Percentiles rank a stretch among this genome's conserved stretches.
Conservation (phyloP, 306 rosid genomes). For the Phaseolus lunatus region DNA sequence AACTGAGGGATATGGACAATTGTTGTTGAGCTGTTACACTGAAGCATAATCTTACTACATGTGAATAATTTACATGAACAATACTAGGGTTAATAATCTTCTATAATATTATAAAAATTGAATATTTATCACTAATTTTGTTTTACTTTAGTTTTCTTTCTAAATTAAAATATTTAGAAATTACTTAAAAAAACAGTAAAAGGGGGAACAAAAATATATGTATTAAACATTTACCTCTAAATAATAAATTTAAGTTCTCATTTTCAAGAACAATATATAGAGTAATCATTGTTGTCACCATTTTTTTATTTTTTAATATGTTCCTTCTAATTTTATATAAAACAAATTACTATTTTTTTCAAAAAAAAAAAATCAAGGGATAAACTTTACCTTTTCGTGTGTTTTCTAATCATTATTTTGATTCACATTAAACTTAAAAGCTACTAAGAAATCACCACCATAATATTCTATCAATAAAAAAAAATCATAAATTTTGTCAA, state of each 20-base stretch:
- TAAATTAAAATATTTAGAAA: neutral
- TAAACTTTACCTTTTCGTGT: neutral
- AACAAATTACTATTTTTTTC: neutral
- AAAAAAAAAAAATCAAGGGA: neutral
- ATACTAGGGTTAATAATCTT: neutral
- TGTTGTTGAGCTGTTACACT: neutral
- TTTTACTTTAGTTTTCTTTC: neutral
- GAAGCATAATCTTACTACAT: neutral
- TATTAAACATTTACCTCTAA: neutral
- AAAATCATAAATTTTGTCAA: neutral
- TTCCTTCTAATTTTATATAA: neutral
- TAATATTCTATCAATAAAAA: neutral
- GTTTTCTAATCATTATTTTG: neutral
- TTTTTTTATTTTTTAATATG: neutral
- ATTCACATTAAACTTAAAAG: neutral
- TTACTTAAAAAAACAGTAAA: neutral
- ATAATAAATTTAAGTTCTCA: neutral
- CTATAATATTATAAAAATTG: neutral
- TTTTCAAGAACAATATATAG: neutral
- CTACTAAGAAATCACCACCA: neutral
- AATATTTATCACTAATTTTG: no score
- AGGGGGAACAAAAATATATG: neutral
- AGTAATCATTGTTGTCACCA: neutral
- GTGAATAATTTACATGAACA: neutral
- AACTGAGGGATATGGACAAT: neutral